phyloP scores from a whole-genome alignment of 805 yeast genomes.

The Spathaspora arborariae region DNA sequence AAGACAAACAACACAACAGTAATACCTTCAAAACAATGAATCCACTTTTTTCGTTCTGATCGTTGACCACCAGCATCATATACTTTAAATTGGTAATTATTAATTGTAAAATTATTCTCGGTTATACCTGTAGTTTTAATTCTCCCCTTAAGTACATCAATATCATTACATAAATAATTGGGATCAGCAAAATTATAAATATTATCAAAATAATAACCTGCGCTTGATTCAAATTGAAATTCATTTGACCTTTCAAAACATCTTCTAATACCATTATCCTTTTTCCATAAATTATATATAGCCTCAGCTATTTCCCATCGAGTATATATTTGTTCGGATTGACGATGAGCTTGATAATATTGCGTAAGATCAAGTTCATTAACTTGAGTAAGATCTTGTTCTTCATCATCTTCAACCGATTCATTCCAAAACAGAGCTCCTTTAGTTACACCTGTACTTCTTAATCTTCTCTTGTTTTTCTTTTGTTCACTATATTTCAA shows the following conservation, averaged over 20 bases:
- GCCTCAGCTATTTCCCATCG: conserved; percentile 68
- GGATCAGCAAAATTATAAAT: conserved; percentile 62
- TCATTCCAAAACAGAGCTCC: background rate
- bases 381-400: conserved; percentile 8
- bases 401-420: conserved; percentile 6
- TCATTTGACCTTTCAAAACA: conserved; percentile 62
- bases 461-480: conserved; percentile 46
- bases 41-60: conserved; percentile 89
- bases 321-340: conserved; percentile 13
- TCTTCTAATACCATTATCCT: conserved; percentile 61
- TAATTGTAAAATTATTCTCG: conserved; percentile 72
- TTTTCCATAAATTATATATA: conserved; percentile 62
- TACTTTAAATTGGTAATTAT: conserved; percentile 63
- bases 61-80: conserved; percentile 97
- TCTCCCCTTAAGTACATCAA: conserved; percentile 84
- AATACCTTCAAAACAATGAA: conserved; percentile 88
- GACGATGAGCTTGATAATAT: background rate
- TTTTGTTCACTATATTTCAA: conserved; percentile 55
- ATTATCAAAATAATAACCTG: conserved; percentile 75
- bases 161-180: conserved; percentile 67
- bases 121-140: conserved; percentile 95
- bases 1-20: conserved; percentile 84
- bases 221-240: conserved; percentile 83
- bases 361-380: conserved; percentile 4
- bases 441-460: conserved; percentile 49